Base-by-base conservation (phyloP, 257 asterid genomes). In the Solanum ossicruentum region DNA sequence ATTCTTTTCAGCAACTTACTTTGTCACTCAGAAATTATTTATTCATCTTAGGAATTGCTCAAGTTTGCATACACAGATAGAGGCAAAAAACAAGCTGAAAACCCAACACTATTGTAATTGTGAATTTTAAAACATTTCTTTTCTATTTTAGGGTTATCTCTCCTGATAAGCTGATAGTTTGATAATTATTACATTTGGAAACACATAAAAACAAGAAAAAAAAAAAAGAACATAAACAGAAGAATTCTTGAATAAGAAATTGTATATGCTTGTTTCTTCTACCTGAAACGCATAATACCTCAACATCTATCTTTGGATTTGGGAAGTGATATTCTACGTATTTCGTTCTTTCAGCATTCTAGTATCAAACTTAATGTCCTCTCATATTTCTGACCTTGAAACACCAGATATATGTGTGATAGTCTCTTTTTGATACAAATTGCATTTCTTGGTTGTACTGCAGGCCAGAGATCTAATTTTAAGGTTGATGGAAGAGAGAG, bases 381-480 rank as follows among this genome's bases (percentile, higher is more conserved):
- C 58, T 65, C 47, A 41, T 21, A 78, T 82, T 65, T 82, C n/a
- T 58, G 2, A 49, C 20, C 28, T 61, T 82, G 75, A 45, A 20
- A 72, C 18, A 10, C 26, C 67, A 61, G 58, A 13, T 26, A 41
- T 41, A 55, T 23, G 36, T 78, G 69, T 21, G 20, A n/a, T 47
- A 6, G 20, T 61, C 51, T 66, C 23, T 60, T 23, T 75, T 49
- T 61, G 81, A 21, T 58, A 43, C 23, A 16, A 20, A 45, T 26
- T 58, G 63, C 41, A 16, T 61, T 18, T 79, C 39, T 79, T 85
- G 52, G 77, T 12, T 49, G 49, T 17, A 63, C 63, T 65, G 66
- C 87, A 85, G 87, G 81, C 80, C 65, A 85, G 80, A 71, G 82
- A 67, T 52, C 85, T 52, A 39, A 80, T 80, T 23, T 80, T 82